These are phyloP conservation scores for Angophora floribunda DNA, from an alignment of 345 rosid species.

Conservation along the genomic window DNA sequence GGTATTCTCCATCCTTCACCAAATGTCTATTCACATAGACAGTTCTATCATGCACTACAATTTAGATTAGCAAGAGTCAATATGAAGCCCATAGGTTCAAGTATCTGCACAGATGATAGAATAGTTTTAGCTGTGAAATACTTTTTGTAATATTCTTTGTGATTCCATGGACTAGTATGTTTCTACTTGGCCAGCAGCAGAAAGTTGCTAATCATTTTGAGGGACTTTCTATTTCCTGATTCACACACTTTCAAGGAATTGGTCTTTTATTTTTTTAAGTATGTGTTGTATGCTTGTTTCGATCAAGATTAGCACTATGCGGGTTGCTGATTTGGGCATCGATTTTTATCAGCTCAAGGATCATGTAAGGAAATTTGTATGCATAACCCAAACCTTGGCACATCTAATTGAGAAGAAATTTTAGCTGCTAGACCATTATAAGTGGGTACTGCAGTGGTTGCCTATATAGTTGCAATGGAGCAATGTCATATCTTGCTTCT, in stretches of 20 bases:
- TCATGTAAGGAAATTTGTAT: background rate
- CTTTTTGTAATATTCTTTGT: background rate
- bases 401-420: background rate
- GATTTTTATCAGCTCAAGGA: background rate
- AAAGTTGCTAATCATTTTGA: background rate
- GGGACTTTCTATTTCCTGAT: background rate
- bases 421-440: background rate
- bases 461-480: background rate
- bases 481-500: background rate
- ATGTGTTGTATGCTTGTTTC: background rate
- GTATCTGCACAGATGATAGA: background rate
- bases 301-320: background rate
- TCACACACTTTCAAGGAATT: background rate
- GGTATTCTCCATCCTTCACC: conserved; percentile 23
- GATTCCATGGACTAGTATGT: background rate
- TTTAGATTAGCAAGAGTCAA: background rate
- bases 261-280: background rate
- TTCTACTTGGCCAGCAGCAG: background rate
- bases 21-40: background rate
- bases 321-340: background rate
- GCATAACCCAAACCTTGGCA: background rate
- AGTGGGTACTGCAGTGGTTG: background rate
- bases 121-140: background rate
- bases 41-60: background rate
- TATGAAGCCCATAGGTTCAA: background rate